A percentile compares a stretch with the other conserved stretches of the same genome.
Conservation (phyloP, 208 protist genomes). For the Crithidia sp. region DNA sequence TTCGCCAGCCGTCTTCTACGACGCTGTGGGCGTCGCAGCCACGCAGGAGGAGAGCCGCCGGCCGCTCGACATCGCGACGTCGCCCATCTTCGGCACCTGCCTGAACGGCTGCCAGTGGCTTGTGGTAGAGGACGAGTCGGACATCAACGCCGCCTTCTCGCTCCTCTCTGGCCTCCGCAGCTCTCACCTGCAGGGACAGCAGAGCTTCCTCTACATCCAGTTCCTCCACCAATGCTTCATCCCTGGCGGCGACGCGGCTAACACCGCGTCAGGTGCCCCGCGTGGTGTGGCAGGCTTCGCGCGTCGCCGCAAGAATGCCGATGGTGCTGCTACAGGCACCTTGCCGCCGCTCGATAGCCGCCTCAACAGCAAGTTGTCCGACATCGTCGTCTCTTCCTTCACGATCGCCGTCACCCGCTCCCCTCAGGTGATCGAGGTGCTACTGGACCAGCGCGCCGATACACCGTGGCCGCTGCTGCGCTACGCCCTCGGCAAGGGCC, state of each 20-base stretch:
- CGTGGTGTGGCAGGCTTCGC: conserved; percentile 10
- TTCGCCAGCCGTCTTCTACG: conserved; percentile 22
- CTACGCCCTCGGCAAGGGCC: conserved; percentile 48
- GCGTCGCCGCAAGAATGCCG: not conserved
- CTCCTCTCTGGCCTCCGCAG: not conserved
- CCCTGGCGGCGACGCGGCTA: not conserved
- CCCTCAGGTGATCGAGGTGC: conserved; percentile 28
- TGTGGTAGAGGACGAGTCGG: conserved; percentile 31
- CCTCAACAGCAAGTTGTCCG: conserved; percentile 6
- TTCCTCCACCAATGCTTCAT: conserved; percentile 38
- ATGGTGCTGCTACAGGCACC: not conserved
- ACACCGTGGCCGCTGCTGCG: conserved; percentile 52
- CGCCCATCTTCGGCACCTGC: conserved; percentile 49
- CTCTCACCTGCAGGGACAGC: not conserved
- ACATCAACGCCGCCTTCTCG: conserved; percentile 26
- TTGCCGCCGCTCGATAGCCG: not conserved
- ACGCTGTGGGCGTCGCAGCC: conserved; percentile 19
- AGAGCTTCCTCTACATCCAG: conserved; percentile 40
- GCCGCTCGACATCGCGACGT: conserved; percentile 42
- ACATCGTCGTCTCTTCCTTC: conserved; percentile 57
- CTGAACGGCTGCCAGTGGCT: conserved; percentile 48
- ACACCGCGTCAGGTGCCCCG: not conserved
- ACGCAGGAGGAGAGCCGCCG: conserved; percentile 14
- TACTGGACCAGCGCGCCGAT: conserved; percentile 45
- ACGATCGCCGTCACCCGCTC: conserved; percentile 31